phyloP scores from a whole-genome alignment of 805 yeast species.

The Wickerhamiella sergipiensis region DNA sequence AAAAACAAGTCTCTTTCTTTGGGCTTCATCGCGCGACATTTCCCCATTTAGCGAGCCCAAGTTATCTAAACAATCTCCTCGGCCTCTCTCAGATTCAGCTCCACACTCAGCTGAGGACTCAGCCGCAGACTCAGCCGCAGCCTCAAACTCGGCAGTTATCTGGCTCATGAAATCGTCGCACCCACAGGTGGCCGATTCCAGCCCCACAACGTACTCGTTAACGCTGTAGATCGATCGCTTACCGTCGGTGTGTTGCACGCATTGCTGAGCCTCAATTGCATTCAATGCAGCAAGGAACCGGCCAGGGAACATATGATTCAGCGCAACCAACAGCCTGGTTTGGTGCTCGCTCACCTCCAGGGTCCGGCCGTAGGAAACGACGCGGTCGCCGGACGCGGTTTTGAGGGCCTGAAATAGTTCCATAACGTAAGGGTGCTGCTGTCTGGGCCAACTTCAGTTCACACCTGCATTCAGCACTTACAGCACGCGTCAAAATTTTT shows the following conservation, averaged over 20 bases:
- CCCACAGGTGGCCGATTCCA: conserved; percentile 12
- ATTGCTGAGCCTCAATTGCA: conserved; percentile 10
- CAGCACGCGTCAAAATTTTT: not conserved
- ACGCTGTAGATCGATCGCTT: not conserved
- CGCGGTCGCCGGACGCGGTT: not conserved
- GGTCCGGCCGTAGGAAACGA: conserved; percentile 4
- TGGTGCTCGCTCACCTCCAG: conserved; percentile 7
- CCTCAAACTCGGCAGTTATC: not conserved
- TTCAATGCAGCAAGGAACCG: conserved; percentile 14
- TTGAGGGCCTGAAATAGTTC: conserved; percentile 7
- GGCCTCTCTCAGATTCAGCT: too few relatives aligned
- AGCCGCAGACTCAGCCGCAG: too few relatives aligned
- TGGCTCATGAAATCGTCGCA: conserved; percentile 9
- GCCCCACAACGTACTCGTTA: conserved; percentile 5
- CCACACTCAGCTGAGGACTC: too few relatives aligned
- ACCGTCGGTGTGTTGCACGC: not conserved
- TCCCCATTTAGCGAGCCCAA: too few relatives aligned
- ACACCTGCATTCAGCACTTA: too few relatives aligned
- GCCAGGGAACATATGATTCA: conserved; percentile 14
- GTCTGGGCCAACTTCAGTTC: too few relatives aligned
- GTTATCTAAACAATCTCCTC: not conserved
- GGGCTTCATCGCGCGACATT: too few relatives aligned
- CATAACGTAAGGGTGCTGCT: conserved; percentile 3
- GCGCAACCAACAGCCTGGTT: conserved; percentile 8
- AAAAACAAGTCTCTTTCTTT: too few relatives aligned